phyloP scores from a whole-genome alignment of 768 basidiomycete species.

The Termitomyces sp. region DNA sequence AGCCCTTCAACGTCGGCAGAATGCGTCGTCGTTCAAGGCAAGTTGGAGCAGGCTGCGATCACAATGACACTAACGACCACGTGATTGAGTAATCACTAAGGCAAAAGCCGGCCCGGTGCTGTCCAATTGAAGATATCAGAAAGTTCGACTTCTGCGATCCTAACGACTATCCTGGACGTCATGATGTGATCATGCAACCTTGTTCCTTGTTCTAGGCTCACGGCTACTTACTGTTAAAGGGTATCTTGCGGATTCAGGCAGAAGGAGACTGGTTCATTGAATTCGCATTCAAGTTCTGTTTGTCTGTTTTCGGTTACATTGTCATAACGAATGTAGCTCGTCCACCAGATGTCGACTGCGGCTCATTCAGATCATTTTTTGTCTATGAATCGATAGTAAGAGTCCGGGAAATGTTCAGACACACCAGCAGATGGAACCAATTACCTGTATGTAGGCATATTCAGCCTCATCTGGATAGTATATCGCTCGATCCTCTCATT shows the following conservation, averaged over 20 bases:
- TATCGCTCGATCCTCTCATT: neutral
- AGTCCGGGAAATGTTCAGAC: neutral
- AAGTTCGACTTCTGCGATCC: too few relatives aligned
- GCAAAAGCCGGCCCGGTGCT: too few relatives aligned
- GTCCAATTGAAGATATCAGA: too few relatives aligned
- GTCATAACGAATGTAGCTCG: neutral
- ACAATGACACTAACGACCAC: neutral
- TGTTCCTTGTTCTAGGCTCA: neutral
- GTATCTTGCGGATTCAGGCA: too few relatives aligned
- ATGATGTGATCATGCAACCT: neutral
- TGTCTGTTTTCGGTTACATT: neutral
- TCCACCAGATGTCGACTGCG: neutral
- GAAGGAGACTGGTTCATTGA: too few relatives aligned
- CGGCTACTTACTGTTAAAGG: neutral
- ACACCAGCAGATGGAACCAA: neutral
- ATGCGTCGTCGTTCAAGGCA: slow-evolving; percentile 21
- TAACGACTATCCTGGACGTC: neutral
- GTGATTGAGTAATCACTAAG: neutral
- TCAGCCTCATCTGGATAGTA: neutral
- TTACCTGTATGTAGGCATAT: neutral
- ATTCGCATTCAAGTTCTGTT: too few relatives aligned
- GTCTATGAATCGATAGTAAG: neutral
- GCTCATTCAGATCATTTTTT: neutral
- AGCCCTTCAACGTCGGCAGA: neutral
- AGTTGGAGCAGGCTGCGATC: slow-evolving; percentile 31